Evolutionary conservation across 495 filamentous ascomycete species (phyloP).

Genomic region (Parachaetomium inaequale): DNA sequence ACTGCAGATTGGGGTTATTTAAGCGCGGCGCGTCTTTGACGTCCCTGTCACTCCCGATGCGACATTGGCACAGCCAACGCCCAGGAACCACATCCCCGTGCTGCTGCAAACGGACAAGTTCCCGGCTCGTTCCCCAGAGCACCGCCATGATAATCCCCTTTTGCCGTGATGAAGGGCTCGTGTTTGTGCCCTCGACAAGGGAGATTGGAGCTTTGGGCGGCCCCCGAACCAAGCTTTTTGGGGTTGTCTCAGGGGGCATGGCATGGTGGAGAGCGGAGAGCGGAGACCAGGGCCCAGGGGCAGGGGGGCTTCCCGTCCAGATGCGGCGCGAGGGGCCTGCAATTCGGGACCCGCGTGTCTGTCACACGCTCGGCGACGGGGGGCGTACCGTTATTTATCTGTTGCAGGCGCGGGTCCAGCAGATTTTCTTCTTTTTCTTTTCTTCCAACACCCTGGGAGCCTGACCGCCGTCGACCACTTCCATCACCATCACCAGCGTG

Average conservation of each 20-base stretch:
- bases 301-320: not conserved
- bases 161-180: constrained; percentile 4
- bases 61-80: not conserved
- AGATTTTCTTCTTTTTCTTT: not conserved
- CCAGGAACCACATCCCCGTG: not conserved
- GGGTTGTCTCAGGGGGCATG: not conserved
- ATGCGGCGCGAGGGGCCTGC: constrained; percentile 10
- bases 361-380: constrained; percentile 9
- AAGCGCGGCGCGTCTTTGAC: constrained; percentile 2
- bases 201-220: not conserved
- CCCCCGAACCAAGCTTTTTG: not conserved
- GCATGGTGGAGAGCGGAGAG: not conserved
- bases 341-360: constrained; percentile 12
- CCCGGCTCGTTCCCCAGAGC: not conserved
- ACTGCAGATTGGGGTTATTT: constrained; percentile 7
- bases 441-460: not conserved
- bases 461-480: not conserved
- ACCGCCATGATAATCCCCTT: not conserved
- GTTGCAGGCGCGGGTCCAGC: constrained; percentile 6
- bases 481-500: not conserved
- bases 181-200: not conserved
- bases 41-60: not conserved
- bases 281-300: not conserved
- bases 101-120: not conserved
- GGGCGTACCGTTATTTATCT: constrained; percentile 11